phyloP scores from a whole-genome alignment of 2,329 filamentous ascomycete genomes.

The Exophiala sideris region DNA sequence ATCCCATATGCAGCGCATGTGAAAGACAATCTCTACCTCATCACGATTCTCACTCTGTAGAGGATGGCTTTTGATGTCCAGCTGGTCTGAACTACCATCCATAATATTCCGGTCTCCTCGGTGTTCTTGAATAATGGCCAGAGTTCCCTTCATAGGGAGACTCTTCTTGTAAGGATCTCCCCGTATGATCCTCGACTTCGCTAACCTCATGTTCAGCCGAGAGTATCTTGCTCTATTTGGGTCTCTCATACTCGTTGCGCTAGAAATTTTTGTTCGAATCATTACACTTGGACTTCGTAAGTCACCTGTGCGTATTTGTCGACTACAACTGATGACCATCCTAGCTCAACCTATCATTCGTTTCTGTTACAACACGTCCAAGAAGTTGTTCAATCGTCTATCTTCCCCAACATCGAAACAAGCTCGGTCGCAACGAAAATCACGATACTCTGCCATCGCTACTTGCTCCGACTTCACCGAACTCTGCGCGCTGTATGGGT shows the following conservation, averaged over 20 bases:
- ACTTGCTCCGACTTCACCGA: constrained; percentile 90
- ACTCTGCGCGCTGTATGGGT: constrained; percentile 86
- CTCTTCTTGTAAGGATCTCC: constrained; percentile 48
- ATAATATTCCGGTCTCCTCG: not conserved
- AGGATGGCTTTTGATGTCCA: constrained; percentile 21
- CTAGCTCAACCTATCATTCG: constrained; percentile 73
- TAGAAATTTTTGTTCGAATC: constrained; percentile 79
- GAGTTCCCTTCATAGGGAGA: constrained; percentile 62
- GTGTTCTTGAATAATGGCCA: constrained; percentile 43
- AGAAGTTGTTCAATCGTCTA: constrained; percentile 75
- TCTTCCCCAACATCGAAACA: constrained; percentile 67
- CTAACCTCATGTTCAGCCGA: constrained; percentile 49
- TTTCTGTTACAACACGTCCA: constrained; percentile 78
- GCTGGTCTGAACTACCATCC: constrained; percentile 4
- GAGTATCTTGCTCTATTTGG: constrained; percentile 85
- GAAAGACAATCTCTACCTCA: not conserved
- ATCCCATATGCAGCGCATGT: not conserved
- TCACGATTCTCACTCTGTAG: not conserved
- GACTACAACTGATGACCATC: constrained; percentile 12
- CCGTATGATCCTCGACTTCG: not conserved
- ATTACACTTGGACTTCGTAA: constrained; percentile 83
- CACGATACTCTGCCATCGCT: constrained; percentile 71
- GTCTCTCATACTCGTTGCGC: constrained; percentile 75
- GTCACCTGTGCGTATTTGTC: constrained; percentile 33
- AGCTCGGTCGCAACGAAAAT: constrained; percentile 65